These are phyloP conservation scores for Solanum chilense DNA, from an alignment of 257 asterid species.

Conservation along the genomic window DNA sequence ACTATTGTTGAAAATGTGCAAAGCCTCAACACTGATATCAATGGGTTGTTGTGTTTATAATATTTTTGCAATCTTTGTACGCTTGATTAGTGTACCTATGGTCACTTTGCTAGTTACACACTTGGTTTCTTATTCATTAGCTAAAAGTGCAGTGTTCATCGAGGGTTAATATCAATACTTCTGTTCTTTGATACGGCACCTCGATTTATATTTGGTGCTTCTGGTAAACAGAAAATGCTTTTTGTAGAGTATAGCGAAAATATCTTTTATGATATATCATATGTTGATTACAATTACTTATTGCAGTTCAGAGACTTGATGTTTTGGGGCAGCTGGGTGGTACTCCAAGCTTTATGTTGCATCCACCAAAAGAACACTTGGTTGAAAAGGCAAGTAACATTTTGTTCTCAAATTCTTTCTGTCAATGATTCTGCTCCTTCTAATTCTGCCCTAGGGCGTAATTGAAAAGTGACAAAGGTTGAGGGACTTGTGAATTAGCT, in stretches of 20 bases:
- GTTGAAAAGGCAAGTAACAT: constrained; percentile 53
- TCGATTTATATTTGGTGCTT: not conserved
- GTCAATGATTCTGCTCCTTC: not conserved
- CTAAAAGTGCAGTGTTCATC: not conserved
- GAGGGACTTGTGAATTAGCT: not conserved
- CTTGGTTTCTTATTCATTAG: not conserved
- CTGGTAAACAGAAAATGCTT: not conserved
- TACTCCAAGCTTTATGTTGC: constrained; percentile 27
- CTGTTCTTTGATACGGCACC: not conserved
- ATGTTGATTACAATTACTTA: not conserved
- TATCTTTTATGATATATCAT: not conserved
- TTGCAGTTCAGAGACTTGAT: constrained; percentile 28
- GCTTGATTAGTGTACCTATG: not conserved
- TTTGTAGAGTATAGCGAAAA: not conserved
- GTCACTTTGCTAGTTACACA: not conserved
- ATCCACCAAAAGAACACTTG: constrained; percentile 55
- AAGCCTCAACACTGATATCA: not conserved
- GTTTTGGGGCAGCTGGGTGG: constrained; percentile 27
- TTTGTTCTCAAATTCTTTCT: constrained; percentile 7
- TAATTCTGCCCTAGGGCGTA: not conserved
- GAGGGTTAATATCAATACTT: not conserved
- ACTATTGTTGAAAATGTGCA: not conserved
- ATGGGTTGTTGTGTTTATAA: not conserved
- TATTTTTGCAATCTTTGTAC: not conserved
- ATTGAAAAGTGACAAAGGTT: not conserved